Conservation (phyloP, 73 alveolate genomes). For the Paramecium sonneborni region DNA sequence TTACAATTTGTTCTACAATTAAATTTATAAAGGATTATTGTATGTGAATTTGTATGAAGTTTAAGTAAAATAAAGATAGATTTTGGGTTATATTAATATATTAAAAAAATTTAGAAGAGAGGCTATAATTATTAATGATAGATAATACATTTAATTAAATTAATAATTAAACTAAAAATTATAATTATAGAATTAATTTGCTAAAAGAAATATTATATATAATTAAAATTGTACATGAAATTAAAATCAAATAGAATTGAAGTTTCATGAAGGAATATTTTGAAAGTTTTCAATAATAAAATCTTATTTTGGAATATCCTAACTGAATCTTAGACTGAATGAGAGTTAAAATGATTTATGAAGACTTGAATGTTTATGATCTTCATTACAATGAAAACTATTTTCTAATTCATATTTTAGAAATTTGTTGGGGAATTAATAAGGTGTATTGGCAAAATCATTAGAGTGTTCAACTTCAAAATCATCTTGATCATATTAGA, state of each 20-base stretch:
- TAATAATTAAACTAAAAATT: too few species aligned
- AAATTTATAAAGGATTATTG: neutral
- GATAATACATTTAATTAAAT: too few species aligned
- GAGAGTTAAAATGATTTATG: neutral
- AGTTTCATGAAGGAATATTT: neutral
- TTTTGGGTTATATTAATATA: too few species aligned
- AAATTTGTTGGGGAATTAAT: neutral
- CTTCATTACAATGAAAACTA: neutral
- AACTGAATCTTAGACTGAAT: neutral
- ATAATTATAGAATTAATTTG: neutral
- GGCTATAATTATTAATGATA: too few species aligned
- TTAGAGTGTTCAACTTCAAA: slow-evolving; percentile 26
- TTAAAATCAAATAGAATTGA: neutral
- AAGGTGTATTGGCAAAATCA: neutral
- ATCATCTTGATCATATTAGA: neutral
- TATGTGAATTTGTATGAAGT: neutral
- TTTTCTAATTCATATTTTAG: neutral
- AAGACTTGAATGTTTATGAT: neutral
- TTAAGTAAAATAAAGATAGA: too few species aligned
- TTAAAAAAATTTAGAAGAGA: too few species aligned
- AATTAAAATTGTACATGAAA: neutral
- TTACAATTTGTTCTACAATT: neutral
- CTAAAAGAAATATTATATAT: neutral
- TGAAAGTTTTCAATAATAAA: neutral
- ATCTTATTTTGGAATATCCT: neutral